phyloP scores from a whole-genome alignment of 352 stramenopile species.

The Phytophthora syringae region DNA sequence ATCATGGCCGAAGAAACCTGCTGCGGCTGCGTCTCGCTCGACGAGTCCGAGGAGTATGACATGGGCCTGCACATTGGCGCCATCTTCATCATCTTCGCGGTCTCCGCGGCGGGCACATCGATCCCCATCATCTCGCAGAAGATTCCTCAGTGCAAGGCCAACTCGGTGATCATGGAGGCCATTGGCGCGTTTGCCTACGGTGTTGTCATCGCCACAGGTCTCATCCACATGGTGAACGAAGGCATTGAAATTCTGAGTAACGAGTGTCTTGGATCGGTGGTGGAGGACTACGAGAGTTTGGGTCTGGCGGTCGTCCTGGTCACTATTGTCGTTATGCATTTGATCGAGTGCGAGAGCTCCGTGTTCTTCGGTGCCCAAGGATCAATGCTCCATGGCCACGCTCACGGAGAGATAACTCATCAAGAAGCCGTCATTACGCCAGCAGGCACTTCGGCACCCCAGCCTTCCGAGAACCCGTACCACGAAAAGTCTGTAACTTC shows the following conservation, averaged over 20 bases:
- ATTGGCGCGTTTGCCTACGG: conserved; percentile 70
- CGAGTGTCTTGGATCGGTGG: conserved; percentile 56
- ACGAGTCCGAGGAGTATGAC: conserved; percentile 49
- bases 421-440: conserved; percentile 27
- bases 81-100: conserved; percentile 65
- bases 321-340: conserved; percentile 65
- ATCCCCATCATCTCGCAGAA: conserved; percentile 55
- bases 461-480: conserved; percentile 24
- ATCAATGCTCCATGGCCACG: conserved; percentile 38
- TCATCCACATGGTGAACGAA: conserved; percentile 82
- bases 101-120: conserved; percentile 48
- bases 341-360: conserved; percentile 71
- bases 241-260: conserved; percentile 62
- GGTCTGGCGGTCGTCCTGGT: conserved; percentile 64
- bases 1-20: conserved; percentile 47
- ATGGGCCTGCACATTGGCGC: conserved; percentile 53
- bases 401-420: conserved; percentile 19
- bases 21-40: conserved; percentile 48
- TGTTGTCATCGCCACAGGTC: conserved; percentile 59
- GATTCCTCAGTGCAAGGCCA: conserved; percentile 38
- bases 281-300: conserved; percentile 60
- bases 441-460: conserved; percentile 18
- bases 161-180: conserved; percentile 56
- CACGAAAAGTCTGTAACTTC: conserved; percentile 19
- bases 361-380: conserved; percentile 52